Conservation (phyloP, 2,329 filamentous ascomycete species). For the Teratosphaeria epicoccoides region DNA sequence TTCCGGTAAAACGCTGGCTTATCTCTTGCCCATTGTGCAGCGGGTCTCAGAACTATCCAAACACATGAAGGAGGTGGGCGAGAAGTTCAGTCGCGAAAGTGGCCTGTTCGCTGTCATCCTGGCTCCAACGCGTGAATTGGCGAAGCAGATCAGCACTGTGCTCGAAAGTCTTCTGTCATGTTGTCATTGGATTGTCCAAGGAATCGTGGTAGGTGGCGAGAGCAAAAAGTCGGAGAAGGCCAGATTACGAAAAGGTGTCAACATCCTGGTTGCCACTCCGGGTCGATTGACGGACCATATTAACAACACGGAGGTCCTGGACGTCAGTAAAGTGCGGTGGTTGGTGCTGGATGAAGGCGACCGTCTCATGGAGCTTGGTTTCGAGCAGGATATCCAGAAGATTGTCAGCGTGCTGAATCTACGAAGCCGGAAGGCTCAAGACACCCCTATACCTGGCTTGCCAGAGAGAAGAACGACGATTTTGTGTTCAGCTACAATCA, state of each 20-base stretch:
- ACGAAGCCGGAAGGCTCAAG: constrained; percentile 50
- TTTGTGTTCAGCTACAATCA: constrained; percentile 93
- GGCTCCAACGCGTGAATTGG: constrained; percentile 84
- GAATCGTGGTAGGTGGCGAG: constrained; percentile 65
- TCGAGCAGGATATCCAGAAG: constrained; percentile 83
- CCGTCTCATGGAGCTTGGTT: constrained; percentile 95
- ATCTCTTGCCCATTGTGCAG: constrained; percentile 84
- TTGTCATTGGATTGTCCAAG: constrained; percentile 87
- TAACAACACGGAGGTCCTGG: constrained; percentile 79
- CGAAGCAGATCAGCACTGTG: constrained; percentile 84
- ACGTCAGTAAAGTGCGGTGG: constrained; percentile 85
- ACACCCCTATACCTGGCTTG: constrained; percentile 52
- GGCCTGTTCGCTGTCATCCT: constrained; percentile 91
- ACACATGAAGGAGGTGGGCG: constrained; percentile 32
- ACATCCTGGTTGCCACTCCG: constrained; percentile 90
- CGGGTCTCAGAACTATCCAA: constrained; percentile 66
- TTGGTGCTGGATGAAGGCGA: constrained; percentile 92
- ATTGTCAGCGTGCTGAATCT: constrained; percentile 72
- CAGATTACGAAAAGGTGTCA: constrained; percentile 83
- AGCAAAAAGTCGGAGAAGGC: constrained; percentile 80
- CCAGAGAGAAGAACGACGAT: constrained; percentile 72
- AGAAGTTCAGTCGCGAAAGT: constrained; percentile 63
- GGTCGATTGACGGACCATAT: constrained; percentile 85
- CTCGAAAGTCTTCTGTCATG: constrained; percentile 78
- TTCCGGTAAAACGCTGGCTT: constrained; percentile 95